Base-by-base conservation (phyloP, 2,329 filamentous ascomycete species). In the Botrytis elliptica region DNA sequence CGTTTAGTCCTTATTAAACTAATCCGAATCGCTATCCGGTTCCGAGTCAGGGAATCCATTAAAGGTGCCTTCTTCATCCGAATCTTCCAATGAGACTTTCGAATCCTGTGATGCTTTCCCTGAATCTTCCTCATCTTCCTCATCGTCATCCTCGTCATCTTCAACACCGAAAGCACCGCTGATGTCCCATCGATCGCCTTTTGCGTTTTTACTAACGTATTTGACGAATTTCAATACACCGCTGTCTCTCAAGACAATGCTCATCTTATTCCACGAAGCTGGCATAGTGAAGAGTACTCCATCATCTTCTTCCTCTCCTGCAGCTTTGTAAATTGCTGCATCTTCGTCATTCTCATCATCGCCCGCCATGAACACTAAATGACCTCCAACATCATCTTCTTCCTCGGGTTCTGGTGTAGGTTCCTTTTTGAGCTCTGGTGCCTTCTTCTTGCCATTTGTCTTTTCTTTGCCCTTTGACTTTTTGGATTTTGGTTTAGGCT, bases 141-240 rank as follows among this genome's bases (percentile, higher is more conserved):
- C 83, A 0, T 83, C 81, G 3, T 82, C 82, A 9, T 83, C 85
- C 1, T 87, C 87, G 55, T 85, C 81, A 74, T 89, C 87, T 76
- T 88, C 87, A 46, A 97, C 91, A 38, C 91, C 93, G 82, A 93
- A 93, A 49, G 90, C 90, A 0, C 90, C 96, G 65, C 90, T 91
- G 68, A 98, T 86, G 84, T 99, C 96, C 94, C 95, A 98, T 62
- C 96, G 88, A 83, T 98, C 96, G 0, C 96, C 96, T 80, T 89
- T 89, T 12, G 96, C 96, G 69, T 87, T 89, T 74, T 87, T 87
- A 83, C 92, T 97, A 36, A 99, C 92, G 82, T 98, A 99, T 85
- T 98, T 99, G 80, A 98, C 94, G 81, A 99, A 99, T 82, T 93
- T 91, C 80, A 99, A 86, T 22, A 92, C 92, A 22, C 93, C 95